Base-by-base conservation (phyloP, 23 red algal species). In the Cyanidium caldarium region DNA sequence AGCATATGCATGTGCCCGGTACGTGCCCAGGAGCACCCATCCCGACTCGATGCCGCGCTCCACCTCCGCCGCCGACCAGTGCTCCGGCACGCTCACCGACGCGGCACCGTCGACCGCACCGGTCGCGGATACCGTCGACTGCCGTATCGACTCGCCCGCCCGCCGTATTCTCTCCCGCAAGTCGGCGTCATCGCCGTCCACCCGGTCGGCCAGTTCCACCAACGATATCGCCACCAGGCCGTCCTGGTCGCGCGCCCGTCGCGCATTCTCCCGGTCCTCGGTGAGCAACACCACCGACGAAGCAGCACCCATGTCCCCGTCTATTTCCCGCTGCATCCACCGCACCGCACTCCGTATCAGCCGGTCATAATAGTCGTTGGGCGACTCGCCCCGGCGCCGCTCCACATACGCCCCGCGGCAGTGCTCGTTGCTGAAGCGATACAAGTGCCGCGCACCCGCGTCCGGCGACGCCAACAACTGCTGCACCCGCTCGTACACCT, bases 1-100 rank as follows among this genome's bases (percentile, higher is more conserved):
- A 72, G 87, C 70, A 39, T 88, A 95, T 23, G 45, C 66, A 35
- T 70, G 75, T 5, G 74, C 77, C 31, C 80, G 90, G 57, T 74
- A 95, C 1, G 76, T 80, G 30, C 83, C 83, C 40, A 72, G 65
- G 40, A 72, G 72, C 28, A 80, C 68, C 3, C 80, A 44, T 29
- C 81, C 58, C 30, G 72, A 34, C 38, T 56, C 44, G 21, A 88
- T 39, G 34, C 76, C 83, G 23, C 72, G 72, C 35, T 77, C 75
- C 2, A 86, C 76, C 44, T 74, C 68, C 37, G 76, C 65, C 37
- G 75, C 78, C 15, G 80, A 57, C 72, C 82, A 77, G 67, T 88
- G 77, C 57, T 88, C 83, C 14, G 80, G 75, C 76, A 29, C 10
- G 68, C 33, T 13, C 67, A 44, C 2, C 65, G 77, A 1, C 66